These are phyloP conservation scores for Ustilago bromivora DNA, from an alignment of 1,284 basidiomycete genomes.

Conservation along the genomic window DNA sequence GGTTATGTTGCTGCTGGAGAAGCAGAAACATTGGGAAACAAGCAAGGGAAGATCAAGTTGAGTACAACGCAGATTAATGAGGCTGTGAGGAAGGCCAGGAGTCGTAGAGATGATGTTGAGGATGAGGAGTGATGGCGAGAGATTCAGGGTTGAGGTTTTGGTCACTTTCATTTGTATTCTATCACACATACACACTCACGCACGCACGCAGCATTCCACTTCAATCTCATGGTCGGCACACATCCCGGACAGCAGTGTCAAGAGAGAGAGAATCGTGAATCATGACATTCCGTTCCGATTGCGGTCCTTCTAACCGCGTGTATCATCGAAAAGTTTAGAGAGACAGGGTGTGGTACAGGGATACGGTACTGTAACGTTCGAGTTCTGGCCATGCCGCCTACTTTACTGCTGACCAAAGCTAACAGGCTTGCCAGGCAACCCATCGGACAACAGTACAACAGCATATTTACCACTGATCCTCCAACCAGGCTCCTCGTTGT, in stretches of 20 bases:
- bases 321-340: not conserved
- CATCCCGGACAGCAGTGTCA: too few relatives aligned
- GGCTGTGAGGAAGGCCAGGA: conserved; percentile 37
- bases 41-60: conserved; percentile 52
- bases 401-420: conserved; percentile 42
- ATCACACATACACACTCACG: conserved; percentile 2
- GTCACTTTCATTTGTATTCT: conserved; percentile 7
- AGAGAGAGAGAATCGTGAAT: not conserved
- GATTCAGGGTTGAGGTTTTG: conserved; percentile 4
- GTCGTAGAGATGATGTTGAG: conserved; percentile 28
- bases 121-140: conserved; percentile 21
- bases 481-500: conserved; percentile 80
- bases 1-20: conserved; percentile 13
- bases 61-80: conserved; percentile 46
- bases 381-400: not conserved
- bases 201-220: not conserved
- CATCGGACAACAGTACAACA: conserved; percentile 65
- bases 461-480: conserved; percentile 82
- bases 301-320: not conserved
- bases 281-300: not conserved
- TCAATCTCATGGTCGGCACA: not conserved
- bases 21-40: conserved; percentile 2
- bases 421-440: conserved; percentile 48
- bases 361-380: too few relatives aligned
- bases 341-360: too few relatives aligned